Evolutionary conservation across 345 rosid species (phyloP).

Genomic region (Odontarrhena argentea): DNA sequence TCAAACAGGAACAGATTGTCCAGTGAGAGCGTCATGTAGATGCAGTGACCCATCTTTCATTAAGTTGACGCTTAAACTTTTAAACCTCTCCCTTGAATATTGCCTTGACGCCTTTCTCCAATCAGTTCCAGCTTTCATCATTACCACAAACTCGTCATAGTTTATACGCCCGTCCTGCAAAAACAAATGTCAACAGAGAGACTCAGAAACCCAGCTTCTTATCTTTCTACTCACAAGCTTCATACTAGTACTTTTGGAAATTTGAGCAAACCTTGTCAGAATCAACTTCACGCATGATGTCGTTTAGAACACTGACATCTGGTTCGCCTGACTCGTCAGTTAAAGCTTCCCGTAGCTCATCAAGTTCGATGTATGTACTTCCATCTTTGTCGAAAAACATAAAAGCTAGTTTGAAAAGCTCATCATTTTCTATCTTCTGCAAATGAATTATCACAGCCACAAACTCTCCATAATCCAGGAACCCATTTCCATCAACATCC

Average conservation of each 20-base stretch:
- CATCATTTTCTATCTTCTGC: constrained; percentile 97
- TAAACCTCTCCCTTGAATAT: constrained; percentile 95
- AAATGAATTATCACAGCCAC: constrained; percentile 98
- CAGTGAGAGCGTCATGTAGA: constrained; percentile 84
- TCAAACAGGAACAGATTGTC: constrained; percentile 73
- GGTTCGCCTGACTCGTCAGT: constrained; percentile 76
- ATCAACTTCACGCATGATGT: constrained; percentile 95
- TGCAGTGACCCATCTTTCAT: constrained; percentile 97
- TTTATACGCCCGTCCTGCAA: constrained; percentile 82
- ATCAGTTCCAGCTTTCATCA: constrained; percentile 99
- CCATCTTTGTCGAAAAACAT: constrained; percentile 88
- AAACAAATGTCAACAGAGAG: constrained; percentile 10
- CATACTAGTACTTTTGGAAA: constrained; percentile 9
- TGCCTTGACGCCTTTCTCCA: constrained; percentile 99
- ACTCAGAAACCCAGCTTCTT: constrained; percentile 14
- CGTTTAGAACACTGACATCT: constrained; percentile 64
- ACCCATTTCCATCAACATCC: constrained; percentile 93
- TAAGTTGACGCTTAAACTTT: constrained; percentile 88
- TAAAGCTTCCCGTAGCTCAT: constrained; percentile 73
- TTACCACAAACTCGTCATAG: constrained; percentile 89
- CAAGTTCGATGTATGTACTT: constrained; percentile 75
- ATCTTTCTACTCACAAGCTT: constrained; percentile 5
- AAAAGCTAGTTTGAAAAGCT: constrained; percentile 89
- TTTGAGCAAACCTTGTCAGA: constrained; percentile 71
- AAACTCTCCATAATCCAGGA: constrained; percentile 89